Evolutionary conservation across 164 flowering plant genomes (phyloP).

Genomic region (Annona squamosa): DNA sequence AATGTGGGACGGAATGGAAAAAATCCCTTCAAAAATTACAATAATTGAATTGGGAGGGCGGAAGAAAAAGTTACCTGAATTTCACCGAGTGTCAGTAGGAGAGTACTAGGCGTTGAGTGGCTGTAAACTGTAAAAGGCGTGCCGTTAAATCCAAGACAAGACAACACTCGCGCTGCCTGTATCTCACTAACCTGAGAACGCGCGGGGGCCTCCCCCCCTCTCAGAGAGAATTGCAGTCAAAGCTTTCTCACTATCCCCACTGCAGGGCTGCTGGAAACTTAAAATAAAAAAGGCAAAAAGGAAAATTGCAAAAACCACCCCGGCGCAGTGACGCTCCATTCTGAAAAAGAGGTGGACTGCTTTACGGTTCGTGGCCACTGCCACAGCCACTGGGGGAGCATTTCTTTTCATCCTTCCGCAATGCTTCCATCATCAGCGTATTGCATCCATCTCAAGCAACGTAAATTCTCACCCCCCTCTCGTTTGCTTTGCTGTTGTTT

Average conservation of each 20-base stretch:
- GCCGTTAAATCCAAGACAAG: conserved; percentile 3
- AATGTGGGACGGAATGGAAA: no score
- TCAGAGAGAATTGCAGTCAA: neutral
- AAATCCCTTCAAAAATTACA: no score
- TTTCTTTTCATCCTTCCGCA: neutral
- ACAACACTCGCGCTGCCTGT: no score
- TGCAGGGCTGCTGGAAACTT: neutral
- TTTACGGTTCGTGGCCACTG: neutral
- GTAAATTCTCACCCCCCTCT: neutral
- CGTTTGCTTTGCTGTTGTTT: no score
- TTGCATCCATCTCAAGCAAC: neutral
- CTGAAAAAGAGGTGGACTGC: neutral
- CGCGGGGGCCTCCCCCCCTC: neutral
- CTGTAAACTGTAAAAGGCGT: neutral
- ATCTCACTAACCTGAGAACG: no score
- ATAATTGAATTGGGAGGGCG: no score
- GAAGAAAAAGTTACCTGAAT: no score
- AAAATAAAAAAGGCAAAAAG: neutral
- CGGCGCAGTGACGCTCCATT: neutral
- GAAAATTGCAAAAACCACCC: neutral
- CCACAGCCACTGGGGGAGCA: neutral
- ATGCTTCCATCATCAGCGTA: neutral
- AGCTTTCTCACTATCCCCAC: neutral
- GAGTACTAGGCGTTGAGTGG: no score
- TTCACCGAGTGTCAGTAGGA: no score